A percentile compares a stretch with the other conserved stretches of the same genome.
Evolutionary conservation across 2,329 filamentous ascomycete species (phyloP).

Genomic region (Pezicula radicicola): DNA sequence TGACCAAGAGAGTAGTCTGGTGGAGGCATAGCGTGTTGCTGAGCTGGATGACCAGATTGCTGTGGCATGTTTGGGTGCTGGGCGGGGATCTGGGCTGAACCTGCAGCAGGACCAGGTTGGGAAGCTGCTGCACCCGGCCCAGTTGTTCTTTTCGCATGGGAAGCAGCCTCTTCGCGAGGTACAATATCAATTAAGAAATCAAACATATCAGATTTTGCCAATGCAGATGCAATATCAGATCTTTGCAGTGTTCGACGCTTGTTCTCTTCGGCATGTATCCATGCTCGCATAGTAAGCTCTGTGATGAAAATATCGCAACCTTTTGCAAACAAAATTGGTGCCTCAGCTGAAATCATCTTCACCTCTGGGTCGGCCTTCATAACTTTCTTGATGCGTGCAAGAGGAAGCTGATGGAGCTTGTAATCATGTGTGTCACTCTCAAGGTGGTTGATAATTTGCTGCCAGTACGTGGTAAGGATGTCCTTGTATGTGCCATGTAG

Average conservation of each 20-base stretch:
- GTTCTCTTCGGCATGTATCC: slow-evolving; percentile 99
- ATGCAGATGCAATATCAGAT: slow-evolving; percentile 91
- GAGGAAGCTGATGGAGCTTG: slow-evolving; percentile 93
- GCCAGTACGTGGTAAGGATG: slow-evolving; percentile 98
- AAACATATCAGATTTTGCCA: slow-evolving; percentile 99
- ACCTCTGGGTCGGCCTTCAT: slow-evolving; percentile 99
- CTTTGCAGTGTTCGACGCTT: slow-evolving; percentile 93
- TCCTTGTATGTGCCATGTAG: slow-evolving; percentile 91
- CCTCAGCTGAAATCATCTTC: slow-evolving; percentile 99
- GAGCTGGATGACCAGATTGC: slow-evolving; percentile 46
- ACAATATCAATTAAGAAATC: slow-evolving; percentile 99
- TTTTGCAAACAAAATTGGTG: slow-evolving; percentile 96
- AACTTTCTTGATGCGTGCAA: slow-evolving; percentile 99
- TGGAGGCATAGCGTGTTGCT: slow-evolving; percentile 58
- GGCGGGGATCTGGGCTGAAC: slow-evolving; percentile 46
- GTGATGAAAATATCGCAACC: slow-evolving; percentile 99
- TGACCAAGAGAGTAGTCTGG: slow-evolving; percentile 63
- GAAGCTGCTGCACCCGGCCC: slow-evolving; percentile 38
- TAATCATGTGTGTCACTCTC: slow-evolving; percentile 97
- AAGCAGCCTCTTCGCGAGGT: slow-evolving; percentile 86
- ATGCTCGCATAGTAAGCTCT: slow-evolving; percentile 97
- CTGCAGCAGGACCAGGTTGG: slow-evolving; percentile 46
- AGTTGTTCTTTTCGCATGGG: slow-evolving; percentile 74
- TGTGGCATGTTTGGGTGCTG: slow-evolving; percentile 46
- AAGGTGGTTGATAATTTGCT: slow-evolving; percentile 93